Base-by-base conservation (phyloP, 164 flowering plant species). In the Magnolia changhungtana region DNA sequence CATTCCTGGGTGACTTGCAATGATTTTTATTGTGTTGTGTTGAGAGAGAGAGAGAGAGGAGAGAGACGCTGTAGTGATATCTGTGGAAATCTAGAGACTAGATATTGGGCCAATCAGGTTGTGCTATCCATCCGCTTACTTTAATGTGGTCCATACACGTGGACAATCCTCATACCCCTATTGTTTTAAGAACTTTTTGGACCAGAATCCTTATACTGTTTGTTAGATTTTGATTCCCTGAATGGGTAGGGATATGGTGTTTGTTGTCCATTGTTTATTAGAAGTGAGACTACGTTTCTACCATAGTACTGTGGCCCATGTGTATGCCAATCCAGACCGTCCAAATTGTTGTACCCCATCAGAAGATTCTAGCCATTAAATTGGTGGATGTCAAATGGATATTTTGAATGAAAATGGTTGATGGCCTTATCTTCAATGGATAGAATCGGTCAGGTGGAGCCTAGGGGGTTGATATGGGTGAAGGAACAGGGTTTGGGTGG, bases 61-160 rank as follows among this genome's bases (percentile, higher is more conserved):
- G 85, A 85, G 83, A 89, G 71, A 18, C 20, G 29, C 18, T 0
- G 45, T 27, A 86, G 89, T 84, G 69, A 69, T 77, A 72, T 77
- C 75, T 72, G 76, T 75, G 63, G 79, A 79, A 72, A 84, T 83
- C 84, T 71, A 29, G 20, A 13, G 73, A 37, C 87, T 91, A 87
- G 95, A 91, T 89, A 87, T 83, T 86, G 79, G 84, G 78, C 97
- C 96, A 90, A 92, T 91, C 69, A 77, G 85, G 84, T 64, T 23
- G 20, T 73, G 52, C 77, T 77, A 76, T 86, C 81, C 87, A 91
- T 88, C 91, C 83, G 4, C 85, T 76, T 74, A 64, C 79, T 78
- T 63, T 61, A 7, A 14, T 71, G 68, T 72, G 59, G 45, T 37
- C 75, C 80, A 72, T 69, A 87, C 92, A 89, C 89, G 84, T 90